These are phyloP conservation scores for Aristolochia contorta DNA, from an alignment of 164 flowering plant genomes.

Conservation along the genomic window DNA sequence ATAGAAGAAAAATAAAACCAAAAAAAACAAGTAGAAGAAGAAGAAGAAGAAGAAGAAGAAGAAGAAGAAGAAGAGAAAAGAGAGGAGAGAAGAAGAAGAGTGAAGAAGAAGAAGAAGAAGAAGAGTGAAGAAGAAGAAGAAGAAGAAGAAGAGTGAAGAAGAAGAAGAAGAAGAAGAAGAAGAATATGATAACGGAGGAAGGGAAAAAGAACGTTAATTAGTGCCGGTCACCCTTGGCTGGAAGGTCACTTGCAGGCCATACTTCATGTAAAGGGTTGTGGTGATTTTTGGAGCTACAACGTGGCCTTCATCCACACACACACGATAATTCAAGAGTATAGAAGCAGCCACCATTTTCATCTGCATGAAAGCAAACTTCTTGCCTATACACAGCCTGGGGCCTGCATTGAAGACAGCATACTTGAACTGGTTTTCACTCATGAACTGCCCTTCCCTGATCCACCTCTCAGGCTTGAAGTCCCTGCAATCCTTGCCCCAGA, in stretches of 20 bases:
- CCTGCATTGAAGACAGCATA: slow-evolving; percentile 49
- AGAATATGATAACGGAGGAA: neutral
- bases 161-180: neutral
- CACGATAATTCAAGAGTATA: slow-evolving; percentile 30
- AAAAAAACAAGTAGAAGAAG: too few relatives aligned
- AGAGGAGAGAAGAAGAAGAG: too few relatives aligned
- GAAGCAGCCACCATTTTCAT: slow-evolving; percentile 67
- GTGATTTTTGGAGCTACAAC: slow-evolving; percentile 34
- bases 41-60: too few relatives aligned
- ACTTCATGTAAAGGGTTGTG: slow-evolving; percentile 45
- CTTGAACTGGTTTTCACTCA: slow-evolving; percentile 36
- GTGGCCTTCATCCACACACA: slow-evolving; percentile 34
- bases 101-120: too few relatives aligned
- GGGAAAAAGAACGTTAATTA: neutral
- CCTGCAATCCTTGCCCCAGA: slow-evolving; percentile 57
- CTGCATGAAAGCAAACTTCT: slow-evolving; percentile 55
- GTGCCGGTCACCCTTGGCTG: slow-evolving; percentile 7
- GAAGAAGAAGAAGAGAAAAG: too few relatives aligned
- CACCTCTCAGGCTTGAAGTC: slow-evolving; percentile 63
- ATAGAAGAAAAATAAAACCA: too few relatives aligned
- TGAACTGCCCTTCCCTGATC: slow-evolving; percentile 34
- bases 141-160: too few relatives aligned
- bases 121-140: too few relatives aligned
- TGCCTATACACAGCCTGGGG: slow-evolving; percentile 53
- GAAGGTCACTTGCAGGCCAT: slow-evolving; percentile 37